Conservation (phyloP, 2,329 filamentous ascomycete species). For the Colletotrichum camelliae region DNA sequence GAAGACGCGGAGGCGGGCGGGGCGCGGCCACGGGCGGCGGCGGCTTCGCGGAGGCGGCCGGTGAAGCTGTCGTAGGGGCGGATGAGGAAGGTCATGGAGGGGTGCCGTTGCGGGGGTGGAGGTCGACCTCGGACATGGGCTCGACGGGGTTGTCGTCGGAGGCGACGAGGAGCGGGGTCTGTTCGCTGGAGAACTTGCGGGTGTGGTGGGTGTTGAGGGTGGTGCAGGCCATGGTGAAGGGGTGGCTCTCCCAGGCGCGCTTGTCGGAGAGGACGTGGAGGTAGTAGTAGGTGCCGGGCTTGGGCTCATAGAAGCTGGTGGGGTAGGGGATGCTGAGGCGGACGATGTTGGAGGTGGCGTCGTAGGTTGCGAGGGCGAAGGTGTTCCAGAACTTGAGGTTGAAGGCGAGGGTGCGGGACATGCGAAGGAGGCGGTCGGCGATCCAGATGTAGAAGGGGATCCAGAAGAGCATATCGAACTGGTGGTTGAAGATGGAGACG, state of each 20-base stretch:
- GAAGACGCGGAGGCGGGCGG: slow-evolving; percentile 37
- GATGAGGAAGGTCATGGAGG: slow-evolving; percentile 47
- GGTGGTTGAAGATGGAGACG: slow-evolving; percentile 55
- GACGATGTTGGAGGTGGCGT: slow-evolving; percentile 44
- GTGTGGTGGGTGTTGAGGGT: not conserved
- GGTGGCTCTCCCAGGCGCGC: slow-evolving; percentile 54
- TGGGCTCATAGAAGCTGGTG: slow-evolving; percentile 36
- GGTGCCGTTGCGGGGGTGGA: not conserved
- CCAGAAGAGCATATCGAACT: slow-evolving; percentile 57
- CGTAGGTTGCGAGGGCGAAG: slow-evolving; percentile 37
- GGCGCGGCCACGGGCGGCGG: slow-evolving; percentile 28
- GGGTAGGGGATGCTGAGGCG: slow-evolving; percentile 42
- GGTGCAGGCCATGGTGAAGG: slow-evolving; percentile 49
- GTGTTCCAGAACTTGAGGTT: slow-evolving; percentile 43
- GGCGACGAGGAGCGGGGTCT: slow-evolving; percentile 35
- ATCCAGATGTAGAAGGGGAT: slow-evolving; percentile 54
- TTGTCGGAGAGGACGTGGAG: slow-evolving; percentile 45
- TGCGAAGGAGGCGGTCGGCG: slow-evolving; percentile 51
- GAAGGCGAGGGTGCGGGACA: slow-evolving; percentile 45
- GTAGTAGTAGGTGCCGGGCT: slow-evolving; percentile 51
- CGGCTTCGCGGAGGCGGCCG: slow-evolving; percentile 36
- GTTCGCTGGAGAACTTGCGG: slow-evolving; percentile 32
- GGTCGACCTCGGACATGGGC: slow-evolving; percentile 5
- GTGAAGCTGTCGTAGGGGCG: slow-evolving; percentile 52
- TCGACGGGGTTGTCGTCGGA: not conserved